These are phyloP conservation scores for Syncephalis plumigaleata DNA, from an alignment of 371 early-diverging fungal genomes.

Conservation along the genomic window DNA sequence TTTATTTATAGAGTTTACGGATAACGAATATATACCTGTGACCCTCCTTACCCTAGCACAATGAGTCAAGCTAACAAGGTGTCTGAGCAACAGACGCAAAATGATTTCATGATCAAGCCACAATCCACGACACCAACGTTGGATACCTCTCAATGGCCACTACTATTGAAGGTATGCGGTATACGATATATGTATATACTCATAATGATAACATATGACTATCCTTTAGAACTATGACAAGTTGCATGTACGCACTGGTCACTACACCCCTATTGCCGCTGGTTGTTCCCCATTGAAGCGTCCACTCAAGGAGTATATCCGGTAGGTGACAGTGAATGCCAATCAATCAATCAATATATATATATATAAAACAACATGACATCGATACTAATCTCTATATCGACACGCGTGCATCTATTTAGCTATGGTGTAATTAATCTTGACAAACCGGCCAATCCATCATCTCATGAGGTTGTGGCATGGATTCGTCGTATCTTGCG, in stretches of 20 bases:
- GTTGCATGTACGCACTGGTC: conserved; percentile 91
- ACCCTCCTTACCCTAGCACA: too few species aligned
- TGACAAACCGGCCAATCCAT: conserved; percentile 98
- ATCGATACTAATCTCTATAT: not conserved
- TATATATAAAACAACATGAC: not conserved
- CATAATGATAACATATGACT: not conserved
- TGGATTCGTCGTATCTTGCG: conserved; percentile 98
- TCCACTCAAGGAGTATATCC: conserved; percentile 78
- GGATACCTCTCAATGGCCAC: conserved; percentile 91
- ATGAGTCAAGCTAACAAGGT: not conserved
- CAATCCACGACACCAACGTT: conserved; percentile 53
- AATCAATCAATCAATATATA: too few species aligned
- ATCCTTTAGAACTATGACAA: conserved; percentile 82
- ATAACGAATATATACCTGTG: too few species aligned
- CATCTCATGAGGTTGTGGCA: conserved; percentile 99
- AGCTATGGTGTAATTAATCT: conserved; percentile 94
- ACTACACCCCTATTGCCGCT: conserved; percentile 94
- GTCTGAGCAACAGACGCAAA: conserved; percentile 3
- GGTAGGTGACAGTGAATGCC: too few species aligned
- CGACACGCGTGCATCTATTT: too few species aligned
- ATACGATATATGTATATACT: not conserved
- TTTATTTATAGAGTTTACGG: too few species aligned
- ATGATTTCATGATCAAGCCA: conserved; percentile 48
- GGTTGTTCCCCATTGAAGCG: conserved; percentile 95
- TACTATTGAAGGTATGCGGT: conserved; percentile 67